phyloP scores from a whole-genome alignment of 306 rosid genomes.

The Prinsepia uniflora region DNA sequence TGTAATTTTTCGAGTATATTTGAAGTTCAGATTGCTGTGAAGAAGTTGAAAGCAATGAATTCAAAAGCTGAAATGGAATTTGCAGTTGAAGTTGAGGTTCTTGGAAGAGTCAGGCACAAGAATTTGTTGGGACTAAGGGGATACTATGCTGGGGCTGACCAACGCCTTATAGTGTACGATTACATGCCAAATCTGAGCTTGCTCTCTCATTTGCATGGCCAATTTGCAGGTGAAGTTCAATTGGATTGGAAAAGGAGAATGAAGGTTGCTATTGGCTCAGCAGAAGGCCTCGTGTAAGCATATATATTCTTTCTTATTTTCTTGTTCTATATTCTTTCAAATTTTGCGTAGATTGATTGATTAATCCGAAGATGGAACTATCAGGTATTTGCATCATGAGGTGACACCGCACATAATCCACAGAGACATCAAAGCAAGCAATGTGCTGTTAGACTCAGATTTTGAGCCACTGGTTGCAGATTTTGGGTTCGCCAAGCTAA shows the following conservation, averaged over 20 bases:
- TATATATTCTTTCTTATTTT: too few relatives aligned
- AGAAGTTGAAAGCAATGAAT: conserved; percentile 83
- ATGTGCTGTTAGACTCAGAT: conserved; percentile 67
- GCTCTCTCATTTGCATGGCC: conserved; percentile 89
- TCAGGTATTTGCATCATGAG: conserved; percentile 80
- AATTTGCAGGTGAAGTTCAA: conserved; percentile 49
- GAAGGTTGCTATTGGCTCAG: conserved; percentile 80
- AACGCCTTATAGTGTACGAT: conserved; percentile 81
- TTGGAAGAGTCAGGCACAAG: conserved; percentile 87
- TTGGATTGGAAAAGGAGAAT: conserved; percentile 74
- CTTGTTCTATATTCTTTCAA: too few relatives aligned
- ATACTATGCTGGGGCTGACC: conserved; percentile 72
- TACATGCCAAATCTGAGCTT: conserved; percentile 92
- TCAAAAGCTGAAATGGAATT: conserved; percentile 93
- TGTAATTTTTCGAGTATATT: neutral
- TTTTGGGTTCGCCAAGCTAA: conserved; percentile 87
- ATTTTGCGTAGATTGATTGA: neutral
- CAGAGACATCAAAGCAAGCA: conserved; percentile 83
- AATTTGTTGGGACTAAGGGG: conserved; percentile 79
- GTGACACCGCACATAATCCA: conserved; percentile 83
- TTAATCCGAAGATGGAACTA: neutral
- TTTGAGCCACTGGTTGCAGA: conserved; percentile 79
- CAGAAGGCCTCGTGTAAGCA: conserved; percentile 73
- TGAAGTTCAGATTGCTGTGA: conserved; percentile 71
- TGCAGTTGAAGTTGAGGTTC: conserved; percentile 92